Base-by-base conservation (phyloP, 768 basidiomycete species). In the Russula foetens region DNA sequence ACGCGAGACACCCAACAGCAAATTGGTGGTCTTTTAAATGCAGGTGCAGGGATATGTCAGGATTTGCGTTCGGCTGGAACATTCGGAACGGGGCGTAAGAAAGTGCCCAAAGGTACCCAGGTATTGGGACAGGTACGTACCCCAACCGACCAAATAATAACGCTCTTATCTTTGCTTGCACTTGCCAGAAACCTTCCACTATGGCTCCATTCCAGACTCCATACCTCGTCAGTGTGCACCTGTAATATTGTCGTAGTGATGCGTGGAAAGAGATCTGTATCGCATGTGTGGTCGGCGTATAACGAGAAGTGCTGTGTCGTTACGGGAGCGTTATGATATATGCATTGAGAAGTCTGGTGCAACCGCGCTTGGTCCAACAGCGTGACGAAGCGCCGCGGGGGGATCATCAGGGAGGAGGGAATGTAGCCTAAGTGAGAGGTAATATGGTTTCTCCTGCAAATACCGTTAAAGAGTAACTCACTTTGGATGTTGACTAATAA, bases 151-250 rank as follows among this genome's bases (percentile, higher is more conserved):
- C 95, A 98, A 52, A 98, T 88, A 57, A 97, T 90, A 7, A 89
- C 93, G 5, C 81, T 79, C 75, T 82, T 84, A 73, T 98, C 96
- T 71, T 83, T 90, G 58, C 94, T 88, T 39, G 88, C 90, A 65
- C 86, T 94, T 31, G 95, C 97, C 52, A 99, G 77, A 67, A 81
- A 85, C 51, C 74, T 72, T 2, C 97, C 97, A 70, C 87, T 85
- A 67, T 90, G 91, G 72, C 93, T 96, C 95, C 95, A 99, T 70
- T 88, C 88, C 60, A 98, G 73, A 69, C 89, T 85, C 95, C 96
- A 98, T 45, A 99, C 94, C 71, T 99, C 93, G 69, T 98, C 92
- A 12, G 78, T 81, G 72, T 98, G 96, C 31, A 86, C 90, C 47
- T 85, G 82, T 60, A 98, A 75, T 53, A 94, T 86, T 26, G 88